Base-by-base conservation (phyloP, 179 eudicot species). In the Drosera spatulata region DNA sequence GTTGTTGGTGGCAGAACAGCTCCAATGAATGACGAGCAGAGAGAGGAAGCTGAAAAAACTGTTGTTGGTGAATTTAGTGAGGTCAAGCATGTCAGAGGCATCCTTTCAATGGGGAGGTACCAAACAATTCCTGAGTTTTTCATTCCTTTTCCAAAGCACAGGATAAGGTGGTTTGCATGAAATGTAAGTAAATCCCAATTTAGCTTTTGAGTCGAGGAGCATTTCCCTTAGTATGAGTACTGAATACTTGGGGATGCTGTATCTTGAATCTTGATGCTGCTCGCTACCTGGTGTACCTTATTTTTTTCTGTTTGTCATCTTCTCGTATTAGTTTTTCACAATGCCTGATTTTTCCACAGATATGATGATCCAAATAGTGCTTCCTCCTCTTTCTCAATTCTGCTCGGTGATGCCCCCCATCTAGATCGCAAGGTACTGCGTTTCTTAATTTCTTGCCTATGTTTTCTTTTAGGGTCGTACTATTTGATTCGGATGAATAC, bases 91-190 rank as follows among this genome's bases (percentile, higher is more conserved):
- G 96, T 85, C 44, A 73, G 96, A 77, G 96, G 98, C 63, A 84
- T 84, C 71, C 91, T 91, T 56, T 91, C 98, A 15, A 91, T 91
- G 98, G 98, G 96, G 64, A 88, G 98, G 98, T 91, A 22, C 33
- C 33, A 22, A 22, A 22, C 33, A 22, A 22, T 22, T 22, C 33
- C 33, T 22, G 33, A 22, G 1, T 22, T 22, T 22, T 22, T 22
- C 33, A 22, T 22, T 22, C 33, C 33, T 22, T 22, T 22, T 22
- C 33, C 33, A 22, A 22, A 22, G 33, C 33, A 22, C 33, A 22
- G 33, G 33, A 22, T 22, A 22, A 22, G 33, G 33, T 22, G 33
- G 33, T 22, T 22, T 22, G 33, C 1, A 22, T 22, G 33, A 22
- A 22, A 22, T 22, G 33, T 22, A 0, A 22, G 33, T 22, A 22